These are phyloP conservation scores for Murraya koenigii DNA, from an alignment of 345 rosid species.

Conservation along the genomic window DNA sequence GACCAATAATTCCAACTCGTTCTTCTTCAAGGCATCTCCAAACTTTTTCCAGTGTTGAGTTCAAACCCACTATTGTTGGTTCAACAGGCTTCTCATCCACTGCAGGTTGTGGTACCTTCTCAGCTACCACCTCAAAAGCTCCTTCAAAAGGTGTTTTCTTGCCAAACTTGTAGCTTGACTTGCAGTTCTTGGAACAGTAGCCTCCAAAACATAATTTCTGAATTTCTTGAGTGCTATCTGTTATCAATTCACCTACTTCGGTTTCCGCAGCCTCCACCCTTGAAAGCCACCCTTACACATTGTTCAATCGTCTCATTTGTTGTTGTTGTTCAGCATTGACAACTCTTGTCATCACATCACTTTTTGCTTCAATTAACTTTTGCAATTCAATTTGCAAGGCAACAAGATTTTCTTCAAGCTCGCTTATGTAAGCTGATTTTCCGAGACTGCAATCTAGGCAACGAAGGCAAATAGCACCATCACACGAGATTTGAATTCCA, in stretches of 20 bases:
- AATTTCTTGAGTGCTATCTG: not conserved
- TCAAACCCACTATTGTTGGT: not conserved
- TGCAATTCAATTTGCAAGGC: not conserved
- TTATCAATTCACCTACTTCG: not conserved
- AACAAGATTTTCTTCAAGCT: not conserved
- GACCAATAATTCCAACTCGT: not conserved
- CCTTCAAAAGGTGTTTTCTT: not conserved
- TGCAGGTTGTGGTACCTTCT: not conserved
- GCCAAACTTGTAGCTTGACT: slow-evolving; percentile 24
- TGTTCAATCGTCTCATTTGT: not conserved
- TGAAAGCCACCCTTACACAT: not conserved
- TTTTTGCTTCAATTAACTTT: not conserved
- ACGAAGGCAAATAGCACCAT: not conserved
- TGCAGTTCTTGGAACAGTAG: slow-evolving; percentile 1
- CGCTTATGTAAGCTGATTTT: not conserved
- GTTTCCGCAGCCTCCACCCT: not conserved
- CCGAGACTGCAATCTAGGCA: not conserved
- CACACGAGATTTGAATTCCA: not conserved
- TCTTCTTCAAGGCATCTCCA: not conserved
- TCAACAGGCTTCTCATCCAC: not conserved
- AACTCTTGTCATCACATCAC: not conserved
- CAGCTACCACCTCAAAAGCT: not conserved
- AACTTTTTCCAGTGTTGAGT: not conserved
- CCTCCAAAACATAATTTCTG: not conserved
- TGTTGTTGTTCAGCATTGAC: not conserved